phyloP scores from a whole-genome alignment of 192 early-diverging fungal species.

The Thamnidium elegans region DNA sequence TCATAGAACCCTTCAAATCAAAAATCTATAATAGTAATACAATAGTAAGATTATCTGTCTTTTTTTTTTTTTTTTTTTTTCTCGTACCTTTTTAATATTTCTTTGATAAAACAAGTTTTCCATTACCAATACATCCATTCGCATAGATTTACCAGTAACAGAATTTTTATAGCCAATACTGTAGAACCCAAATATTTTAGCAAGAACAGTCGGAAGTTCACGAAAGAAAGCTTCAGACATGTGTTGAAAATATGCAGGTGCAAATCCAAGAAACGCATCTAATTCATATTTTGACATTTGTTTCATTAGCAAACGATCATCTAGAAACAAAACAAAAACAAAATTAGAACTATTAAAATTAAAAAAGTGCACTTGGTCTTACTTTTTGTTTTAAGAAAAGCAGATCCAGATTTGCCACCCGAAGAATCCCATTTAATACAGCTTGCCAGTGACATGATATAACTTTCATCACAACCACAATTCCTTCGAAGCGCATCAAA shows the following conservation, averaged over 20 bases:
- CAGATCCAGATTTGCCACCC: conserved; percentile 91
- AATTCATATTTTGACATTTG: conserved; percentile 80
- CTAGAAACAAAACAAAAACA: conserved; percentile 33
- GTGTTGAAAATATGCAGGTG: conserved; percentile 87
- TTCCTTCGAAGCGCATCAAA: conserved; percentile 86
- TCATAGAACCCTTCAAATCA: conserved; percentile 92
- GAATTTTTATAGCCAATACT: conserved; percentile 85
- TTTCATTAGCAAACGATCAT: conserved; percentile 91
- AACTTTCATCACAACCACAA: conserved; percentile 80
- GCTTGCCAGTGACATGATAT: conserved; percentile 81
- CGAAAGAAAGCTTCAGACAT: conserved; percentile 78
- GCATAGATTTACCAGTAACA: conserved; percentile 73
- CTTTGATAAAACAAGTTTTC: conserved; percentile 94
- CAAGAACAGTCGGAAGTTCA: conserved; percentile 77
- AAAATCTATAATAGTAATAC: conserved; percentile 55
- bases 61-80: background rate
- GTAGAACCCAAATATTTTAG: conserved; percentile 93
- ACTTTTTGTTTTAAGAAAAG: conserved; percentile 84
- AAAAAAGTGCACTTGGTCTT: background rate
- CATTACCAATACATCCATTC: conserved; percentile 93
- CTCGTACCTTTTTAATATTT: conserved; percentile 59
- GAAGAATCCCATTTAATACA: conserved; percentile 81
- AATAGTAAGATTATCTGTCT: background rate
- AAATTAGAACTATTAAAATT: background rate
- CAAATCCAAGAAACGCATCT: conserved; percentile 86